phyloP scores from a whole-genome alignment of 495 filamentous ascomycete species.

The Neurospora tetraspora region DNA sequence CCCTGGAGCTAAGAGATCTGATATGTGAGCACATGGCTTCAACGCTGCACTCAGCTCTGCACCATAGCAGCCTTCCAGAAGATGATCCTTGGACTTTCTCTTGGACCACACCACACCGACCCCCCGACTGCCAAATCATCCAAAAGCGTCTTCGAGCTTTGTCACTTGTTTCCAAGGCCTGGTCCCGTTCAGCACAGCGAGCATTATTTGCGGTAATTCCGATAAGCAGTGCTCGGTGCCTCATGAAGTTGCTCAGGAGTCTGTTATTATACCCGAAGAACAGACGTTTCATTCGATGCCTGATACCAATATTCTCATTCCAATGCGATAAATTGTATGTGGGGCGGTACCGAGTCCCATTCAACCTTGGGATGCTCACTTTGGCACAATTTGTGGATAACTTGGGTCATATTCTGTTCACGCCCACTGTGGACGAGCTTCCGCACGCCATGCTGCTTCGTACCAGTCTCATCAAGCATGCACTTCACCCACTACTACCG shows the following conservation, averaged over 20 bases:
- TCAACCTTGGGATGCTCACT: not conserved
- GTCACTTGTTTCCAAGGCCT: not conserved
- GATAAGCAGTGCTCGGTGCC: not conserved
- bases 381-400: not conserved
- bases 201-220: not conserved
- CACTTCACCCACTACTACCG: not conserved
- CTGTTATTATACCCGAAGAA: not conserved
- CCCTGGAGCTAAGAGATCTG: not conserved
- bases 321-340: not conserved
- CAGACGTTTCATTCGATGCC: not conserved
- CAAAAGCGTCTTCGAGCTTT: not conserved
- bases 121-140: not conserved
- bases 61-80: not conserved
- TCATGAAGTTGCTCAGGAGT: not conserved
- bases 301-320: not conserved
- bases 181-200: not conserved
- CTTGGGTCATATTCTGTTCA: not conserved
- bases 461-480: not conserved
- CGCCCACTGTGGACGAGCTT: not conserved
- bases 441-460: not conserved
- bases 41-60: not conserved
- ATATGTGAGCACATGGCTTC: not conserved
- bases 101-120: not conserved
- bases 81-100: not conserved
- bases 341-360: not conserved